A percentile compares a stretch with the other conserved stretches of the same genome.
Evolutionary conservation across 1,284 basidiomycete genomes (phyloP).

Genomic region (Cutaneotrichosporon dermatis): DNA sequence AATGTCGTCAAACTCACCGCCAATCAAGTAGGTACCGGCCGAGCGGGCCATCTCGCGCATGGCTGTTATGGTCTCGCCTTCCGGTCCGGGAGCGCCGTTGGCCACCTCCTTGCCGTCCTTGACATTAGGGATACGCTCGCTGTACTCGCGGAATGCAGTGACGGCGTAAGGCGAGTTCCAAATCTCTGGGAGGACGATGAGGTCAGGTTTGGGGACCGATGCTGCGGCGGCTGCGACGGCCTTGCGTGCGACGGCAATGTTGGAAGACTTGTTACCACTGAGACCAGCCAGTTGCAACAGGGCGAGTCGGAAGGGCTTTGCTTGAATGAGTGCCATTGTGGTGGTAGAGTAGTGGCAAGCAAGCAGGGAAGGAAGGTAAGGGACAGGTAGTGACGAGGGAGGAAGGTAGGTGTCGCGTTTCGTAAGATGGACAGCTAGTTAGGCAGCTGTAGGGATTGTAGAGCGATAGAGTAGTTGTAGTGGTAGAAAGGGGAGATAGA

Average conservation of each 20-base stretch:
- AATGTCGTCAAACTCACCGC: conserved; percentile 57
- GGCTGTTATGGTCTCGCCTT: conserved; percentile 70
- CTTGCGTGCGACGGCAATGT: conserved; percentile 72
- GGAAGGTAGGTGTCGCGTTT: too few relatives aligned
- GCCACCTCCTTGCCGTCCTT: conserved; percentile 35
- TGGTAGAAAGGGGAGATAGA: not conserved
- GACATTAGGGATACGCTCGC: conserved; percentile 62
- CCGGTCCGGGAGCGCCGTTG: conserved; percentile 44
- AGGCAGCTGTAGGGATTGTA: not conserved
- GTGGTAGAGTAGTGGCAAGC: not conserved
- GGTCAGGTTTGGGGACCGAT: conserved; percentile 57
- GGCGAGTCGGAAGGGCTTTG: conserved; percentile 72
- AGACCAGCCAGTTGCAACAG: conserved; percentile 77
- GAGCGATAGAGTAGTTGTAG: not conserved
- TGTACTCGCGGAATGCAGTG: conserved; percentile 74
- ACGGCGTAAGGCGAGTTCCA: conserved; percentile 98
- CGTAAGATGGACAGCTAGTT: not conserved
- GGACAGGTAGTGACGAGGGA: too few relatives aligned
- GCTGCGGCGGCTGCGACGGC: conserved; percentile 68
- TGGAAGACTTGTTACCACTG: conserved; percentile 63
- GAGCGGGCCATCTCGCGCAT: conserved; percentile 78
- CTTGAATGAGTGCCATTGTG: conserved; percentile 40
- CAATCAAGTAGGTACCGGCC: conserved; percentile 80
- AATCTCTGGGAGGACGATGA: conserved; percentile 92
- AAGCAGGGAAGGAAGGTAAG: not conserved